Evolutionary conservation across 2,329 filamentous ascomycete genomes (phyloP).

Genomic region (Aaosphaeria pasadenensis): DNA sequence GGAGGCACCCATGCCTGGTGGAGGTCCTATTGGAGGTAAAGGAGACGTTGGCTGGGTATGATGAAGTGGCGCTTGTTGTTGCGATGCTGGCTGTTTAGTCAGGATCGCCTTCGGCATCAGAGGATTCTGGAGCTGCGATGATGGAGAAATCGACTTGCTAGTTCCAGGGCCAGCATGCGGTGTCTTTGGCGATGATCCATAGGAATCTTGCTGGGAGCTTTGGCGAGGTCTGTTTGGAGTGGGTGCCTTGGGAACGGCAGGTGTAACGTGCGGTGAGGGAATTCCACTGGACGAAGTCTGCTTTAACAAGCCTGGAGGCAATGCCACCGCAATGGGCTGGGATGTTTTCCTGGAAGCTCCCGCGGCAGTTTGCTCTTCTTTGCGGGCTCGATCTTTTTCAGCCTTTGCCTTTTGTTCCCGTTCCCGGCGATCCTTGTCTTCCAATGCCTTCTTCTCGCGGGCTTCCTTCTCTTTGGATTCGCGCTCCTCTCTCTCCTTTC

Average conservation of each 20-base stretch:
- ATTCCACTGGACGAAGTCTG: constrained; percentile 51
- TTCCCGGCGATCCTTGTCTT: constrained; percentile 57
- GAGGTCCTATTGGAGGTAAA: constrained; percentile 61
- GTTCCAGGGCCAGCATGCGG: constrained; percentile 52
- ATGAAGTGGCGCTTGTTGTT: constrained; percentile 44
- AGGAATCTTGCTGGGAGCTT: constrained; percentile 73
- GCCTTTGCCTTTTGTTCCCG: constrained; percentile 55
- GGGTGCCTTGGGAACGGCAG: constrained; percentile 76
- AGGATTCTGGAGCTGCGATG: constrained; percentile 64
- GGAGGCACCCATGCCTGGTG: constrained; percentile 58
- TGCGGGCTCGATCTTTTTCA: constrained; percentile 41
- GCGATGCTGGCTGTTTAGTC: constrained; percentile 56
- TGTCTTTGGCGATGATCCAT: constrained; percentile 66
- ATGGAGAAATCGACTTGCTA: constrained; percentile 57
- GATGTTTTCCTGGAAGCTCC: constrained; percentile 34
- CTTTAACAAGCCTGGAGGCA: constrained; percentile 54
- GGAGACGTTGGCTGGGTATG: constrained; percentile 60
- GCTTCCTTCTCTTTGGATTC: constrained; percentile 70
- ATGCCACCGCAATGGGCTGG: constrained; percentile 45
- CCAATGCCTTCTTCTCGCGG: constrained; percentile 62
- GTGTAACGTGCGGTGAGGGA: constrained; percentile 80
- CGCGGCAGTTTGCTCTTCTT: constrained; percentile 40
- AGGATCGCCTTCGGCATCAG: constrained; percentile 61
- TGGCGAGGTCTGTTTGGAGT: constrained; percentile 76
- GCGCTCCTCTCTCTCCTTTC: constrained; percentile 68